Base-by-base conservation (phyloP, 2,329 filamentous ascomycete genomes). In the Aschersonia sp. region DNA sequence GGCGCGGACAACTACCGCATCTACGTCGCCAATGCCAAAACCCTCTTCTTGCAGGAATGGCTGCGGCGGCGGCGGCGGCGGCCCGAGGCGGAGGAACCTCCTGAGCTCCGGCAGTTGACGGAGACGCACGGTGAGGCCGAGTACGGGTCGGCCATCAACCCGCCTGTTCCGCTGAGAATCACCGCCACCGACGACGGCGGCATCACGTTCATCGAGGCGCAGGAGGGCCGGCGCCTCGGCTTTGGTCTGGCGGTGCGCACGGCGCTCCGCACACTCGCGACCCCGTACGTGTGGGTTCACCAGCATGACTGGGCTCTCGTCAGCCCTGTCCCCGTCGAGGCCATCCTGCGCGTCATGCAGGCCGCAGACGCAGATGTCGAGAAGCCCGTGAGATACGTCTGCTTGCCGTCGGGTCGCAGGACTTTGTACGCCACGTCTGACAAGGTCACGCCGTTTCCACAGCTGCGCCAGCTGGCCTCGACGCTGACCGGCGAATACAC, bases 281-380 rank as follows among this genome's bases (percentile, higher is more conserved):
- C 74, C 1, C 69, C 71, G 0, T 74, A 74, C 43, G 72, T 76
- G 12, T 78, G 74, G 73, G 59, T 78, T 0, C 73, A 77, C 51
- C 74, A 78, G 58, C 74, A 78, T 54, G 74, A 78, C 57, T 78
- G 74, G 74, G 61, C 65, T 5, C 58, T 78, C 0, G 61, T 68
- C 12, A 58, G 64, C 2, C 59, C 68, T 44, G 62, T 78, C 4
- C 73, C 73, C 0, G 50, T 76, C 2, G 49, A 53, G 1, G 53
- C 65, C 1, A 56, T 77, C 11, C 54, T 78, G 2, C 58, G 66
- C 2, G 60, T 71, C 40, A 77, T 78, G 73, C 14, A 22, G n/a
- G 35, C 41, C 30, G 46, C 49, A 4, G 49, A 46, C 11, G 7
- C 30, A 6, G 40, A 46, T 41, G 2, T 35, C 12, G n/a, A 12